These are phyloP conservation scores for Rhizopogon sp. DNA, from an alignment of 768 basidiomycete species.

Conservation along the genomic window DNA sequence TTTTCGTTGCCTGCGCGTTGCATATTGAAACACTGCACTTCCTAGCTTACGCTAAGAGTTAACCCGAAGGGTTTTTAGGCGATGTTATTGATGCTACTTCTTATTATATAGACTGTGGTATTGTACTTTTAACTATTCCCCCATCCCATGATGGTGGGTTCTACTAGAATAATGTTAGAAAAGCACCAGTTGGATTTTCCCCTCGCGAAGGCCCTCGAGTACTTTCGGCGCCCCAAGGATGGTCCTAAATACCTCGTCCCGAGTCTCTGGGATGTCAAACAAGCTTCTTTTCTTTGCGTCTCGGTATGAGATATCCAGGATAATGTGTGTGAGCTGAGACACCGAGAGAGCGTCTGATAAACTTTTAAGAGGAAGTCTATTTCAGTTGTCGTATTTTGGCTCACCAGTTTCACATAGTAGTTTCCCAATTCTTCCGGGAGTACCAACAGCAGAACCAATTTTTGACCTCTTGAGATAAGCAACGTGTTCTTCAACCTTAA, in stretches of 20 bases:
- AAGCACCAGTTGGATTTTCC: conserved; percentile 76
- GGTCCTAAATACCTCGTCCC: conserved; percentile 74
- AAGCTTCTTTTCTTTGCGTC: conserved; percentile 75
- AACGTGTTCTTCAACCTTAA: conserved; percentile 86
- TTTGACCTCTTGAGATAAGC: conserved; percentile 81
- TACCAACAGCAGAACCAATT: conserved; percentile 86
- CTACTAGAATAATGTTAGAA: conserved; percentile 39
- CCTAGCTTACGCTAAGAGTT: conserved; percentile 74
- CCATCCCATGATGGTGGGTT: not conserved
- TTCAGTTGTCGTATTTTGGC: conserved; percentile 10
- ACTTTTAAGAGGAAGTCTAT: conserved; percentile 2
- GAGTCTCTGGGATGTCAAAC: conserved; percentile 79
- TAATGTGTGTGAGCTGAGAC: conserved; percentile 77
- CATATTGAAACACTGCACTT: conserved; percentile 7
- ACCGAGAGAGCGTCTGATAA: conserved; percentile 62
- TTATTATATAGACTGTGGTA: not conserved
- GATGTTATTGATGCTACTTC: not conserved
- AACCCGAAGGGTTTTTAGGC: conserved; percentile 89
- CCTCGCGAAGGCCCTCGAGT: conserved; percentile 57
- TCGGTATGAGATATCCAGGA: conserved; percentile 68
- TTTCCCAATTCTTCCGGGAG: conserved; percentile 88
- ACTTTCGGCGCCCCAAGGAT: conserved; percentile 63
- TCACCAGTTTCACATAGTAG: conserved; percentile 68
- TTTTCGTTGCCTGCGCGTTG: not conserved
- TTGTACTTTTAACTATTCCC: not conserved